Evolutionary conservation across 106 monocot genomes (phyloP).

Genomic region (Xerophyta viscosa): DNA sequence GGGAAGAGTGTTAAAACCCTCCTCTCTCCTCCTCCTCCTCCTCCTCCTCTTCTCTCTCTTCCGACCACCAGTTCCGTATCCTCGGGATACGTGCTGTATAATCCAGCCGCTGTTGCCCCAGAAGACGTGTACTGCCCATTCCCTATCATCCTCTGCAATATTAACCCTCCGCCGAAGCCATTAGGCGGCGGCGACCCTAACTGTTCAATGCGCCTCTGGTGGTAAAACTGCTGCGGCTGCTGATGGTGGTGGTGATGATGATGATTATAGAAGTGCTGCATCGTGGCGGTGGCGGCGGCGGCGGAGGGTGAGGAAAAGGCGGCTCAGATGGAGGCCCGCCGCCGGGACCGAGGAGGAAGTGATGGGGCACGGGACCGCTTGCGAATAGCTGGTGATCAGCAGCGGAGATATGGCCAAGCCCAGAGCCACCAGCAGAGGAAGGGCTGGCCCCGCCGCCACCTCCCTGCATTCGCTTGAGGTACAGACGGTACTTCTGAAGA

Average conservation of each 20-base stretch:
- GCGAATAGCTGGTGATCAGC: constrained; percentile 67
- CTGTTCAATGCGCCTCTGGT: constrained; percentile 36
- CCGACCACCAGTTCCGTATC: constrained; percentile 58
- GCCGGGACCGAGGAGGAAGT: constrained; percentile 36
- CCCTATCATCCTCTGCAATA: constrained; percentile 31
- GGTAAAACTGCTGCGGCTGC: constrained; percentile 26
- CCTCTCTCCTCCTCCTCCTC: constrained; percentile 27
- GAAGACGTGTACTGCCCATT: constrained; percentile 9
- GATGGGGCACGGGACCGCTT: constrained; percentile 51
- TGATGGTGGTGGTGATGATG: constrained; percentile 43
- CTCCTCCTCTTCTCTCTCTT: not conserved
- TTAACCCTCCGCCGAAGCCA: constrained; percentile 10
- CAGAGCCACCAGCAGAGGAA: constrained; percentile 13
- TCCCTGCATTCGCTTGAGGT: constrained; percentile 53
- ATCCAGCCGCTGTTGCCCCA: constrained; percentile 2
- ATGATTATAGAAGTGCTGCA: constrained; percentile 27
- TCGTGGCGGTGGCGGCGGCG: constrained; percentile 8
- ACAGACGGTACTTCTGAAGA: constrained; percentile 82
- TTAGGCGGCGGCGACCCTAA: constrained; percentile 20
- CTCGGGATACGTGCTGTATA: constrained; percentile 28
- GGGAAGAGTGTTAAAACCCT: constrained; percentile 84
- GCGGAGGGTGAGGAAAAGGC: constrained; percentile 19
- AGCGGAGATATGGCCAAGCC: not conserved
- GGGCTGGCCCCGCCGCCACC: constrained; percentile 15
- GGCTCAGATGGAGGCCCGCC: constrained; percentile 15